Conservation (phyloP, 352 stramenopile genomes). For the Phytophthora citricola region DNA sequence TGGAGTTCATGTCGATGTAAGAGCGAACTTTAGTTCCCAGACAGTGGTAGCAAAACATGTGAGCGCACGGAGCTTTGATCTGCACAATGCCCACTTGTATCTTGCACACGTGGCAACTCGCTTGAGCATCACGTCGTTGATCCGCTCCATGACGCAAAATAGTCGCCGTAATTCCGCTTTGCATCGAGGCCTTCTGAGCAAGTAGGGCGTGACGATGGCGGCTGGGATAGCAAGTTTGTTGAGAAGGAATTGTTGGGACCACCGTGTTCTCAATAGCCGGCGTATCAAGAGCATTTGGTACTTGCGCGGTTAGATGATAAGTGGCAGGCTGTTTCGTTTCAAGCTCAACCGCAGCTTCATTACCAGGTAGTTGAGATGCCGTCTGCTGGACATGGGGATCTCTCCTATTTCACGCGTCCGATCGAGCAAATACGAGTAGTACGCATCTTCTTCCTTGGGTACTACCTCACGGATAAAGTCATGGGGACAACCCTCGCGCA, state of each 20-base stretch:
- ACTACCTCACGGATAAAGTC: slow-evolving; percentile 41
- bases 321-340: slow-evolving; percentile 13
- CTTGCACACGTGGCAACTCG: slow-evolving; percentile 19
- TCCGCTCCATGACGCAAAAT: background rate
- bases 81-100: background rate
- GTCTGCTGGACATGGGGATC: background rate
- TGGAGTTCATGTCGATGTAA: slow-evolving; percentile 33
- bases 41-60: slow-evolving; percentile 44
- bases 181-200: background rate
- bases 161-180: background rate
- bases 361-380: background rate
- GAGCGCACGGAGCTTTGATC: slow-evolving; percentile 25
- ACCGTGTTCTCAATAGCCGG: no score
- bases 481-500: slow-evolving; percentile 38
- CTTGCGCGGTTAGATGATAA: background rate
- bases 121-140: background rate
- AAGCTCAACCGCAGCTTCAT: background rate
- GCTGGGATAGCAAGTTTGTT: slow-evolving; percentile 17
- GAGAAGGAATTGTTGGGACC: no score
- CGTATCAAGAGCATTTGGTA: no score
- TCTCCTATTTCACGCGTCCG: background rate
- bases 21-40: slow-evolving; percentile 34
- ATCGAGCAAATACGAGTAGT: slow-evolving; percentile 48
- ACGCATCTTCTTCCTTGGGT: slow-evolving; percentile 43
- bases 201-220: slow-evolving; percentile 5